A percentile compares a stretch with the other conserved stretches of the same genome.
phyloP scores from a whole-genome alignment of 805 yeast genomes.

The Alloascoidea hylecoeti region DNA sequence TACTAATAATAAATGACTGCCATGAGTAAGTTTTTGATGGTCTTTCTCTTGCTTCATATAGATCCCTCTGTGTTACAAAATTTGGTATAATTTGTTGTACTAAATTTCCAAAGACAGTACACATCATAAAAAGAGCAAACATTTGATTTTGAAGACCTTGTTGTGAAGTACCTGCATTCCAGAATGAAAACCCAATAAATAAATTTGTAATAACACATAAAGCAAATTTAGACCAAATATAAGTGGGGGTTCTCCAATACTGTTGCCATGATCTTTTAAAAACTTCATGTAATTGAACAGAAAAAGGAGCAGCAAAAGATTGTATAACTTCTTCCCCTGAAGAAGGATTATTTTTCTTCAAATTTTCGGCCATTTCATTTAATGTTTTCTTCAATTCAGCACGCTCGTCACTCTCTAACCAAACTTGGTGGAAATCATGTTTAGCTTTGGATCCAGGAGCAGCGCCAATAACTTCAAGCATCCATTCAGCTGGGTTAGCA shows the following conservation, averaged over 20 bases:
- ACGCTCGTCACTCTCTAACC: conserved; percentile 60
- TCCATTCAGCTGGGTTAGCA: conserved; percentile 86
- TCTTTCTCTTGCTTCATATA: conserved; percentile 61
- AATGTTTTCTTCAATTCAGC: conserved; percentile 45
- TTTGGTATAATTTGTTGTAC: conserved; percentile 51
- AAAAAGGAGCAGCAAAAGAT: conserved; percentile 33
- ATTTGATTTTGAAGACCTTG: conserved; percentile 52
- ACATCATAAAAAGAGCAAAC: conserved; percentile 45
- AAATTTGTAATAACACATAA: conserved; percentile 39
- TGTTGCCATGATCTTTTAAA: conserved; percentile 40
- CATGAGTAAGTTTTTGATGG: conserved; percentile 61
- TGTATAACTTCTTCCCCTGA: conserved; percentile 17
- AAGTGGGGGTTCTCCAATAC: conserved; percentile 51
- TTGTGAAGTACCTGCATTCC: conserved; percentile 43
- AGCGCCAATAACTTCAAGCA: conserved; percentile 43
- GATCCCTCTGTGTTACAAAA: conserved; percentile 41
- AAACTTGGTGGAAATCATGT: conserved; percentile 32
- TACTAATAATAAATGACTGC: conserved; percentile 48
- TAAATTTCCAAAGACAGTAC: conserved; percentile 38
- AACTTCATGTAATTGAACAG: conserved; percentile 28
- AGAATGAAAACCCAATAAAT: conserved; percentile 59
- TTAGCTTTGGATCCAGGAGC: conserved; percentile 4
- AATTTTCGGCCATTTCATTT: conserved; percentile 50
- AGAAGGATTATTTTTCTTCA: conserved; percentile 18
- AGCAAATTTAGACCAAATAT: conserved; percentile 39